Evolutionary conservation across 345 rosid genomes (phyloP), one percentile per base, ranked within the genome.

Genomic region (Populus pruinosa): DNA sequence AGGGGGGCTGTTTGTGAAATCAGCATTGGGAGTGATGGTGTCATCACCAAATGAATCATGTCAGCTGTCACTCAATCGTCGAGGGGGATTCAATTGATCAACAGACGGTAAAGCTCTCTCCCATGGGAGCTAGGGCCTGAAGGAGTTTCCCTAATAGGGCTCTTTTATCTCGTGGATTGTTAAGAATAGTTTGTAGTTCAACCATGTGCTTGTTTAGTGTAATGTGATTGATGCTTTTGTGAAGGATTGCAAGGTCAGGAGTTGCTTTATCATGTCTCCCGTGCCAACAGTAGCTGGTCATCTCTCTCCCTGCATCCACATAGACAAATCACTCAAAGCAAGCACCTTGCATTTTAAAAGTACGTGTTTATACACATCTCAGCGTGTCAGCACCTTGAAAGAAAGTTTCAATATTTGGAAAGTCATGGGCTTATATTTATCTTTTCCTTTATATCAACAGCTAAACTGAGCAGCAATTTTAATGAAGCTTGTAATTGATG

Each of bases 241-340:
- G 53, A 47, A 18, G 14, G 14, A 47, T 47, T 14, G 53, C 53
- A 12, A 47, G 88, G 72, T 96, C 89, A 71, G 78, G 89, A 62
- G 41, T 81, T 79, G 94, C 85, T 50, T 70, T 59, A 72, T 67
- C 82, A 81, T 96, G 94, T 87, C 99, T 91, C 76, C 98, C 99
- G 83, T 92, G 98, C 98, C 98, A 93, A 79, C 72, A 96, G 74
- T 91, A 93, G 89, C 90, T 87, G 76, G 91, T 81, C 65, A 50
- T 81, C 75, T 89, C 90, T 82, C 91, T 93, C 39, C 98, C 99
- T 96, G 85, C 65, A 59, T 67, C 83, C 59, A 69, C 9, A 66
- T 67, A 41, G n/a, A 33, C 14, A 43, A 69, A 50, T 62, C 67
- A 39, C 6, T 50, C 64, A 83, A 72, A 81, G 68, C 13, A 72